These are phyloP conservation scores for Paratinospora sagittata DNA, from an alignment of 164 flowering plant species.

Conservation along the genomic window DNA sequence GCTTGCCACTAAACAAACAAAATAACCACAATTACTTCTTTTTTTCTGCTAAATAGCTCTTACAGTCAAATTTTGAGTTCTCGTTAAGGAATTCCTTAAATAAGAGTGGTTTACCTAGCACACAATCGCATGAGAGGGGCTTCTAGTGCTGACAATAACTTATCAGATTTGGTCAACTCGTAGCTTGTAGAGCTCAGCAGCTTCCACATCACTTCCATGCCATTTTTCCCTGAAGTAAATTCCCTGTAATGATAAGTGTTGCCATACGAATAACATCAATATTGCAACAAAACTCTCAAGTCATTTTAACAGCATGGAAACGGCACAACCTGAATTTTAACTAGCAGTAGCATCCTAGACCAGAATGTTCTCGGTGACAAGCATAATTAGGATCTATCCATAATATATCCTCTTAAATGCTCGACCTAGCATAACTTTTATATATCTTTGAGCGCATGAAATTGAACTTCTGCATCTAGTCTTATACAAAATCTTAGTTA, in stretches of 20 bases:
- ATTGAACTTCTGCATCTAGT: no score
- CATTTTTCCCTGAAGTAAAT: conserved; percentile 42
- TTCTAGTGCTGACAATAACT: conserved; percentile 38
- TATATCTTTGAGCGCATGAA: no score
- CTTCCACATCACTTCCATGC: conserved; percentile 62
- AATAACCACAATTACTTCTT: neutral
- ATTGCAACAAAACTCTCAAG: neutral
- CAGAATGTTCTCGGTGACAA: no score
- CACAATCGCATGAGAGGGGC: conserved; percentile 74
- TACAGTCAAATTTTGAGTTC: conserved; percentile 1
- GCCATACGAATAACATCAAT: neutral
- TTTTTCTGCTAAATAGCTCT: neutral
- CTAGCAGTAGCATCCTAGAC: no score
- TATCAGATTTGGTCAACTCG: conserved; percentile 60
- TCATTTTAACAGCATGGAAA: no score
- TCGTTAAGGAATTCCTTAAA: neutral
- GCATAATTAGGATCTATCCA: no score
- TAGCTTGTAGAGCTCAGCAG: conserved; percentile 42
- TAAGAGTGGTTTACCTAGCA: conserved; percentile 49
- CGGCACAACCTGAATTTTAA: no score
- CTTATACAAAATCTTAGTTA: no score
- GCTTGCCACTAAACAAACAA: neutral
- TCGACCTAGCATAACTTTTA: no score
- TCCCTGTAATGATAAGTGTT: conserved; percentile 38
- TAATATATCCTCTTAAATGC: no score